Evolutionary conservation across 2,329 filamentous ascomycete genomes (phyloP).

Genomic region (Ustulina deusta): DNA sequence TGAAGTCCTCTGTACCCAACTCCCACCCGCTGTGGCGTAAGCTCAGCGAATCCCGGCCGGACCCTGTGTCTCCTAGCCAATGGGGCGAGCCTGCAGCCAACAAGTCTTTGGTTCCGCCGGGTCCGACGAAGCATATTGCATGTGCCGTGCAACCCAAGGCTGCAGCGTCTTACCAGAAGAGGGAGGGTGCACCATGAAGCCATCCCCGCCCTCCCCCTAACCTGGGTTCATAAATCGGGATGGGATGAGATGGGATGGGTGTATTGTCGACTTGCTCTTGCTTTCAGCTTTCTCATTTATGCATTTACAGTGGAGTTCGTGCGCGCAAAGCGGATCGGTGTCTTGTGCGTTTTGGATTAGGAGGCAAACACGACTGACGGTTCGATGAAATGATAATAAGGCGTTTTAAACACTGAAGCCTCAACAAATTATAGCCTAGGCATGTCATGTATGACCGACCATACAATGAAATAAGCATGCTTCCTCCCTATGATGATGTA

Average conservation of each 20-base stretch:
- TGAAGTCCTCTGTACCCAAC: slow-evolving; percentile 18
- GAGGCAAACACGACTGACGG: slow-evolving; percentile 16
- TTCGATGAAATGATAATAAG: slow-evolving; percentile 17
- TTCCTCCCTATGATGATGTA: background rate
- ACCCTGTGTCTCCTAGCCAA: slow-evolving; percentile 13
- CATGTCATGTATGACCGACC: background rate
- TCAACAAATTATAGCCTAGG: slow-evolving; percentile 5
- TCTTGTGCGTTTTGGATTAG: slow-evolving; percentile 27
- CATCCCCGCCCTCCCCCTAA: background rate
- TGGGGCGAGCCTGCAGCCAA: slow-evolving; percentile 11
- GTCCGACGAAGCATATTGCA: slow-evolving; percentile 41
- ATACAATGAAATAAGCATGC: slow-evolving; percentile 6
- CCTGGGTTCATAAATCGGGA: background rate
- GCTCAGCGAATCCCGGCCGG: background rate
- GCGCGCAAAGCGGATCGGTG: slow-evolving; percentile 19
- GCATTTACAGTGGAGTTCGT: slow-evolving; percentile 39
- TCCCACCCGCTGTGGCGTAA: background rate
- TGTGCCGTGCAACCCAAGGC: slow-evolving; percentile 40
- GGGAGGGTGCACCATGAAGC: slow-evolving; percentile 9
- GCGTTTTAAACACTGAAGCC: slow-evolving; percentile 25
- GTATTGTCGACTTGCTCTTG: slow-evolving; percentile 2
- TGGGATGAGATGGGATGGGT: slow-evolving; percentile 8
- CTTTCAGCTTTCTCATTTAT: slow-evolving; percentile 21
- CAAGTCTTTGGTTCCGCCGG: slow-evolving; percentile 32
- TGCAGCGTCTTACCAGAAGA: slow-evolving; percentile 15